Evolutionary conservation across 306 rosid species (phyloP), one percentile per base, ranked within the genome.

Genomic region (Mimosa pudica): DNA sequence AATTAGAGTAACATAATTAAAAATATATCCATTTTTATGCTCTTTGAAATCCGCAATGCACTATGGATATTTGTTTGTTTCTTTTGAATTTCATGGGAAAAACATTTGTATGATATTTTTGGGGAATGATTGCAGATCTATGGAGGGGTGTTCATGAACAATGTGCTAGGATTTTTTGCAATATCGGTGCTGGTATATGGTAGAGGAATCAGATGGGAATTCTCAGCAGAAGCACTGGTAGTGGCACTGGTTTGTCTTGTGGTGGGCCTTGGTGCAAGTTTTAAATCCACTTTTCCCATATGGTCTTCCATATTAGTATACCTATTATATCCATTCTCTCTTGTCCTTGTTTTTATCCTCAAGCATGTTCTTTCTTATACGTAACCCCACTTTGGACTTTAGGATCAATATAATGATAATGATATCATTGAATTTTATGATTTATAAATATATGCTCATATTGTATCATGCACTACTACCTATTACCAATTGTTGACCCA

Each of bases 81-180:
- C 10, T 62, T 12, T 11, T 32, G 17, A 65, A 64, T 64, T 65
- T 65, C 24, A 36, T 14, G 36, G 35, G 36, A 20, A 65, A 65
- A 11, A 65, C 0, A 38, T 57, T 2, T 57, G 4, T 18, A 57
- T 8, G 10, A 57, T 24, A 24, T 18, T 24, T 10, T 61, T 30
- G 7, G 2, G 14, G 75, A 36, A 38, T 66, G 16, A 82, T 82
- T 68, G 85, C 86, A 89, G 90, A 80, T 89, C 44, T 89, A 84
- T 81, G 90, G 88, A 67, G 92, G 83, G 32, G 90, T 89, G 48
- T 84, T 82, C 80, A 84, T 89, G 92, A 86, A 84, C 78, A 89
- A 89, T 70, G 62, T 84, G 14, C 75, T 86, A 8, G 90, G 89
- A 9, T 79, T 89, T 48, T 82, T 83, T 48, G 90, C 88, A 17